Base-by-base conservation (phyloP, 1,284 basidiomycete species). In the Irpex lacteus region DNA sequence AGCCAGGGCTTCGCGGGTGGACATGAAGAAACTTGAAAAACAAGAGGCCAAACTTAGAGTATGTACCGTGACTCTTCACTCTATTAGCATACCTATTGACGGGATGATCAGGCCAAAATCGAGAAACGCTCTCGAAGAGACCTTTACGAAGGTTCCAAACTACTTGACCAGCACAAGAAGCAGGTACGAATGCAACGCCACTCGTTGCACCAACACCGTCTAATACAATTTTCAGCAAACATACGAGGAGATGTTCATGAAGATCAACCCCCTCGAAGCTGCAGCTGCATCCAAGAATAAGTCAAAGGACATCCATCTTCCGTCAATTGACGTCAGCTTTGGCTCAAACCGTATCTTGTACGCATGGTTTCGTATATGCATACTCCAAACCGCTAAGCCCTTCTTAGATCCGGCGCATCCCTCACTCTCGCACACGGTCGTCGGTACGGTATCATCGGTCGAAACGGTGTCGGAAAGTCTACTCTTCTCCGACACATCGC, bases 171-270 rank as follows among this genome's bases (percentile, higher is more conserved):
- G 72, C 89, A 94, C 77, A 89, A 91, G 75, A 95, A 95, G 80
- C 95, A 96, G 81, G 91, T 89, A 66, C 68, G 52, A 11, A 53
- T 15, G 79, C 68, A 1, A 57, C 49, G 44, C 40, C 19, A 52
- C 40, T 56, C 37, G n/a, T 34, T 60, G 15, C 9, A 40, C 11
- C 8, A 5, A 44, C 0, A 36, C 1, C 3, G 21, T 4, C 53
- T 56, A n/a, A 60, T 15, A 57, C 59, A 21, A 18, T 44, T 37
- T 38, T 49, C 71, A 97, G 88, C 93, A 97, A 89, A 89, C 90
- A 32, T 98, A 98, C 81, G 96, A 98, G 76, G 97, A 98, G 75
- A 91, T 98, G 89, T 99, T 97, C 81, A 94, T 99, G 91, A 94
- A 97, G 88, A 96, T 99, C 80, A 99, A 99, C 78, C 95, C 98